Base-by-base conservation (phyloP, 306 rosid species). In the apple (Malus domestica) region DNA sequence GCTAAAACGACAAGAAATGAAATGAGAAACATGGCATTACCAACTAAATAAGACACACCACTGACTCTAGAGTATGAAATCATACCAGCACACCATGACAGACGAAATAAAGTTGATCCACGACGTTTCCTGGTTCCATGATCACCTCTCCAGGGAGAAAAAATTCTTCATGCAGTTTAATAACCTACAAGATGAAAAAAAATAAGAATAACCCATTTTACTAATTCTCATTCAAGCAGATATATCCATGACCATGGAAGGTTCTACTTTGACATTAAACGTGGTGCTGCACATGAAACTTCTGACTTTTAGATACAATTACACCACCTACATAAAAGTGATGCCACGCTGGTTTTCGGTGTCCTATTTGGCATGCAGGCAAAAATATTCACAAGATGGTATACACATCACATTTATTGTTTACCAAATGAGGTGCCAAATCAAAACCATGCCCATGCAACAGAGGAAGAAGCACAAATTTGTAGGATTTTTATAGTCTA, bases 131-230 rank as follows among this genome's bases (percentile, higher is more conserved):
- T 76, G 89, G 96, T 73, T 95, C 96, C 93, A 92, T 78, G 74
- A 95, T 78, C 80, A 90, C 91, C 85, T 95, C 97, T 73, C 99
- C 97, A 7, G 97, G 97, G 65, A 95, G 96, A 82, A 92, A 95
- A 83, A 95, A 95, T 80, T 95, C 99, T 85, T 95, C 99, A 59
- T 95, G 97, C 63, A 92, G 82, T 85, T 81, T 89, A 54, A 82
- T 90, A 79, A 88, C 97, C 99, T 95, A 86, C 76, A 81, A 74
- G 66, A 81, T 65, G 27, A 79, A 77, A 73, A 76, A 70, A 18
- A 65, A 67, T 25, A 77, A 10, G 32, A 77, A 18, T 70, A 76
- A 71, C 76, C 10, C 73, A 78, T 68, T 57, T 80, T 40, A 38
- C 64, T 68, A 80, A 33, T 30, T 64, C 40, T n/a, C 67, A 6